Evolutionary conservation across 805 yeast species (phyloP), one percentile per base, ranked within the genome.

Genomic region (Wickerhamomyces subpelliculosus): DNA sequence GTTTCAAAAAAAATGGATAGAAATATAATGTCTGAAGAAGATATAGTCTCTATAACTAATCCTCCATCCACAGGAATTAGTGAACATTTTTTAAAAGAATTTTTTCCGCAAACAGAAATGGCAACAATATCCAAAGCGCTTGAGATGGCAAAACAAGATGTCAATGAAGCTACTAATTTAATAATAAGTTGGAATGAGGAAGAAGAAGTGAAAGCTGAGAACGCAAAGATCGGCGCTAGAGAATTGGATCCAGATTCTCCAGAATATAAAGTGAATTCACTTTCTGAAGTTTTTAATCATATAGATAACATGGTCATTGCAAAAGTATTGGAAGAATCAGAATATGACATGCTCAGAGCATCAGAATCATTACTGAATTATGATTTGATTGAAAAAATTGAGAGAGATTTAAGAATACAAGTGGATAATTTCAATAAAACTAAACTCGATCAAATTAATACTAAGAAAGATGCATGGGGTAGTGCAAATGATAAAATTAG

Each of bases 201-300:
- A n/a, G 19, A 13, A 8, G 21, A 11, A 3, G 24, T 14, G 7
- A 10, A 28, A 12, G 17, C 9, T 12, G 8, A n/a, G n/a, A n/a
- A n/a, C n/a, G n/a, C n/a, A n/a, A n/a, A n/a, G n/a, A n/a, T n/a
- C n/a, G n/a, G n/a, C n/a, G n/a, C n/a, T n/a, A n/a, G n/a, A n/a
- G n/a, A n/a, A n/a, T n/a, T 8, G 7, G 19, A 10, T 6, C 5
- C 18, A 4, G 29, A 31, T 14, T 14, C 22, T 4, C 17, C 19
- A 9, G 36, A 36, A 10, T 16, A 13, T 26, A 34, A 41, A 10
- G 22, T 44, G 3, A 16, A 31, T 6, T 14, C 8, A 22, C 46
- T 72, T 23, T 46, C 51, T 34, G 67, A 64, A 12, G 64, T 76
- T 55, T 75, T 77, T 41, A 80, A 81, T 0, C 51, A 64, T 13